These are phyloP conservation scores for Diplodia corticola DNA, from an alignment of 2,329 filamentous ascomycete species.

Conservation along the genomic window DNA sequence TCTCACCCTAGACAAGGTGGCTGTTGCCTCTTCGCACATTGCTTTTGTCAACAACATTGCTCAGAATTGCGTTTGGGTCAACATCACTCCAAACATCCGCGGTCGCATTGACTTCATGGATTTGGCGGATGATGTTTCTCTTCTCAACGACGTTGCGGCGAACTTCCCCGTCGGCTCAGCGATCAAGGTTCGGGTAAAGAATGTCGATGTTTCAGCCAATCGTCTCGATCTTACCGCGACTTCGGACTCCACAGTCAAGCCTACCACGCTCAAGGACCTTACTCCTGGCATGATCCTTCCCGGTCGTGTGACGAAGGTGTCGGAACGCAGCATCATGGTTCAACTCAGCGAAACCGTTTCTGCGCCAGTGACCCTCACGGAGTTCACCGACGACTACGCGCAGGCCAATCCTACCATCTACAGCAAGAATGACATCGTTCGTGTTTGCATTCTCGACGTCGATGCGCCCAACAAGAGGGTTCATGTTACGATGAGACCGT, in stretches of 20 bases:
- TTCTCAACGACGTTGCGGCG: constrained; percentile 70
- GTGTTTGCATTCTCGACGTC: constrained; percentile 79
- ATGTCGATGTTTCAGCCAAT: constrained; percentile 70
- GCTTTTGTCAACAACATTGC: constrained; percentile 90
- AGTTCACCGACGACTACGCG: constrained; percentile 83
- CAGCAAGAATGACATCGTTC: constrained; percentile 81
- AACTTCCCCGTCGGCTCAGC: constrained; percentile 92
- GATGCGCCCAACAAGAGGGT: constrained; percentile 84
- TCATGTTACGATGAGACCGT: constrained; percentile 78
- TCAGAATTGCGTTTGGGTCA: constrained; percentile 83
- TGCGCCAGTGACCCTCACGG: constrained; percentile 77
- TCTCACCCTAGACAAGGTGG: constrained; percentile 71
- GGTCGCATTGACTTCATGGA: constrained; percentile 82
- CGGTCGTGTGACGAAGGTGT: constrained; percentile 80
- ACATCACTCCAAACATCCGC: constrained; percentile 81
- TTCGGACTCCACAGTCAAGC: constrained; percentile 56
- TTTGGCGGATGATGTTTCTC: constrained; percentile 80
- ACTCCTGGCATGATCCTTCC: constrained; percentile 79
- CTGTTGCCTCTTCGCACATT: constrained; percentile 69
- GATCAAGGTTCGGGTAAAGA: constrained; percentile 74
- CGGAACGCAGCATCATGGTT: constrained; percentile 79
- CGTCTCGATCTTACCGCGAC: constrained; percentile 82
- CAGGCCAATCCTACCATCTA: constrained; percentile 73
- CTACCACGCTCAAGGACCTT: constrained; percentile 69
- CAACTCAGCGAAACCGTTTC: constrained; percentile 80